Conservation (phyloP, 2,329 filamentous ascomycete genomes). For the Davidsoniella neocaledoniae region DNA sequence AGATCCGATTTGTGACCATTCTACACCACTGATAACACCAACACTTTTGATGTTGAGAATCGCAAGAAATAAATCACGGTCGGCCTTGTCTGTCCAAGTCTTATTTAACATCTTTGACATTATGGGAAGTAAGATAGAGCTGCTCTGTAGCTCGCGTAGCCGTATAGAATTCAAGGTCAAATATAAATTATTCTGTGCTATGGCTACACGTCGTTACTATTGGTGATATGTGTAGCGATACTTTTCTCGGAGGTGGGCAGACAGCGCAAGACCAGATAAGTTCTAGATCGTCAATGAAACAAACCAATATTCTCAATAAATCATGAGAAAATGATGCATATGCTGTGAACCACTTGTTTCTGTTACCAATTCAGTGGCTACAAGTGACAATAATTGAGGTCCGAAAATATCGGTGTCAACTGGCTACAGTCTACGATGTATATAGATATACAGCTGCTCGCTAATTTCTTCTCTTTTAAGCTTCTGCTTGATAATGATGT, state of each 20-base stretch:
- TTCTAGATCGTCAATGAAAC: background rate
- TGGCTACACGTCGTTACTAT: background rate
- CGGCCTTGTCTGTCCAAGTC: slow-evolving; percentile 44
- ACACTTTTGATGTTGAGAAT: slow-evolving; percentile 47
- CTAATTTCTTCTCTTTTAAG: too few species aligned
- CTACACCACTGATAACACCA: slow-evolving; percentile 42
- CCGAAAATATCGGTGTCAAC: too few species aligned
- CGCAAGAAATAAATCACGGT: slow-evolving; percentile 47
- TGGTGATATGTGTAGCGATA: background rate
- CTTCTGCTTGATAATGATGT: too few species aligned
- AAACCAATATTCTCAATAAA: too few species aligned
- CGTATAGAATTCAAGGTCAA: background rate
- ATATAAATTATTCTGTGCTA: background rate
- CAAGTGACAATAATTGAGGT: too few species aligned
- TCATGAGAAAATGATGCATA: too few species aligned
- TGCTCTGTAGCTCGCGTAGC: background rate
- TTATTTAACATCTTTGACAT: slow-evolving; percentile 26
- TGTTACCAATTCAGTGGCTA: too few species aligned
- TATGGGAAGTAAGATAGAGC: slow-evolving; percentile 18
- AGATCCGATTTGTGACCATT: slow-evolving; percentile 46
- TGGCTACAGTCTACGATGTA: too few species aligned
- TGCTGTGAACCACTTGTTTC: too few species aligned
- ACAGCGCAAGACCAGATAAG: background rate
- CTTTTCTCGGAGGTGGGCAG: background rate
- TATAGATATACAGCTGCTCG: too few species aligned